Evolutionary conservation across 1,284 basidiomycete genomes (phyloP), one percentile per base, ranked within the genome.

Genomic region (Moesziomyces sp.): DNA sequence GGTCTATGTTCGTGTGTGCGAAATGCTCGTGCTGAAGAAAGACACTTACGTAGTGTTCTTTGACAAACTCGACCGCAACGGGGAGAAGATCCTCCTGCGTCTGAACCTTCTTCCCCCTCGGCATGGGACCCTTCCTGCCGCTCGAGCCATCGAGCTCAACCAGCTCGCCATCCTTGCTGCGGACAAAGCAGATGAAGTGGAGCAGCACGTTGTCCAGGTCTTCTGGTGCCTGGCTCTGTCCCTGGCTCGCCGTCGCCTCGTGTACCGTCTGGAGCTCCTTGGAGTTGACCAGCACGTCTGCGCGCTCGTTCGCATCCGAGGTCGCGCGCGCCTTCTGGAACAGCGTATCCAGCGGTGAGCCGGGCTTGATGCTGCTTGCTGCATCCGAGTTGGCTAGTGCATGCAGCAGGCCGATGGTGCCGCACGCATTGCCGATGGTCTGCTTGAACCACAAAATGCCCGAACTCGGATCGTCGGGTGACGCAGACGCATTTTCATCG

Each of bases 371-470:
- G 3, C 77, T 64, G 1, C 55, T 16, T 4, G 58, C n/a, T 2
- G 80, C 81, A 2, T 56, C 52, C 10, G 80, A 76, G 64, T 84
- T 84, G 48, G 74, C 67, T 11, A 84, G 67, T 0, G 80, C 76
- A 50, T 84, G 83, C 9, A 84, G 71, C 3, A 84, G 77, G 11
- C 79, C 83, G 47, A 84, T 84, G 13, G 83, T 84, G 10, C 83
- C 83, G 52, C 83, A 84, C 0, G 83, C 83, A 57, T 84, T 84
- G 7, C 79, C 78, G 46, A 84, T 84, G 11, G 79, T 83, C 67
- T 84, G 83, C 58, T 82, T 77, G 75, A 84, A 79, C 79, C 77
- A 78, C 21, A 83, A 46, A 21, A 77, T 49, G 42, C 55, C 56
- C 5, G 61, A 58, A 23, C 55, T 59, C 7, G 49, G 56, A 28